A percentile compares a stretch with the other conserved stretches of the same genome.
These are phyloP conservation scores for Dittrichia graveolens DNA, from an alignment of 129 eudicot species.

Conservation along the genomic window DNA sequence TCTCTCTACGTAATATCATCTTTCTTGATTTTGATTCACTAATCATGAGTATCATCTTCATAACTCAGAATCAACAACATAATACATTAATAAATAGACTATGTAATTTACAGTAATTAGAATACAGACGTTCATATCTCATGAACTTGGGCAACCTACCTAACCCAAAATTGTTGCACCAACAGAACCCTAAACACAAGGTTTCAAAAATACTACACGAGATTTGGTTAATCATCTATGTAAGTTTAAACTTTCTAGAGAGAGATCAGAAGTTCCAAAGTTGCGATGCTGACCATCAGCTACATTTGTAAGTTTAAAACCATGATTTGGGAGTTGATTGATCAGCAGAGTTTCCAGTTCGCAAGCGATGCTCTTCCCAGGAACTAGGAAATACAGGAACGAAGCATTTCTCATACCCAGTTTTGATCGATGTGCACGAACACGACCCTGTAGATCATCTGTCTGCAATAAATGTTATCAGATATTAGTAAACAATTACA, in stretches of 20 bases:
- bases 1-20: too few relatives aligned
- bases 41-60: not conserved
- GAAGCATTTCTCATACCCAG: slow-evolving; percentile 71
- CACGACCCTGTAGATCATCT: slow-evolving; percentile 84
- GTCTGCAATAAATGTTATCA: slow-evolving; percentile 46
- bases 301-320: slow-evolving; percentile 72
- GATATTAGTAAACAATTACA: not conserved
- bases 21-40: not conserved
- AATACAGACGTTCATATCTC: slow-evolving; percentile 7
- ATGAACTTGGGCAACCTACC: slow-evolving; percentile 39
- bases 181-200: slow-evolving; percentile 9
- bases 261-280: slow-evolving; percentile 67
- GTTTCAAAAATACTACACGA: slow-evolving; percentile 6
- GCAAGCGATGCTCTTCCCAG: slow-evolving; percentile 91
- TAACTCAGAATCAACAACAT: slow-evolving; percentile 1
- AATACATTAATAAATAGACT: slow-evolving; percentile 12
- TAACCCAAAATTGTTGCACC: slow-evolving; percentile 57
- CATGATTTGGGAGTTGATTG: slow-evolving; percentile 77
- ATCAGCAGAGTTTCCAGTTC: slow-evolving; percentile 86
- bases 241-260: slow-evolving; percentile 46
- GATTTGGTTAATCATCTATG: slow-evolving; percentile 46
- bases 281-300: slow-evolving; percentile 94
- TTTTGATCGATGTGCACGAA: slow-evolving; percentile 72
- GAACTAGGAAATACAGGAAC: slow-evolving; percentile 71
- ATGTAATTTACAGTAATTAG: slow-evolving; percentile 12